Percentiles rank a stretch among this genome's conserved stretches.
phyloP scores from a whole-genome alignment of 2,329 filamentous ascomycete genomes.

The Pyrenophora teres region DNA sequence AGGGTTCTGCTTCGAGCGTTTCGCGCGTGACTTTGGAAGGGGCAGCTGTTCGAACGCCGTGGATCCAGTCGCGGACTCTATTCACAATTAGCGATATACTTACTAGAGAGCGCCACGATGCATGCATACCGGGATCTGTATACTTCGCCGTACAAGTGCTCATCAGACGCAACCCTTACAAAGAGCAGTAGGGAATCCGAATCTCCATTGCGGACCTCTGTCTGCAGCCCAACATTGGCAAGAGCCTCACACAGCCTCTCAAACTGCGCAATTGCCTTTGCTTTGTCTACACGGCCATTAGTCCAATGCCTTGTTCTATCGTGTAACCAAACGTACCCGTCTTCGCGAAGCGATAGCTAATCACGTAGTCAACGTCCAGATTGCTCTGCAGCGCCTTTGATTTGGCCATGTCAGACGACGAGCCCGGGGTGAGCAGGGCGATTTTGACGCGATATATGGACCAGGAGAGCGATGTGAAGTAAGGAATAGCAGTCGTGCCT shows the following conservation, averaged over 20 bases:
- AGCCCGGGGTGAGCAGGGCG: conserved; percentile 25
- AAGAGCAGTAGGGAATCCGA: conserved; percentile 80
- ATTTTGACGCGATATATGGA: conserved; percentile 26
- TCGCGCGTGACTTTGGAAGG: conserved; percentile 73
- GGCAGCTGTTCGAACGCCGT: conserved; percentile 78
- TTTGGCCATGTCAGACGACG: conserved; percentile 42
- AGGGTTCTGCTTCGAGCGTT: conserved; percentile 72
- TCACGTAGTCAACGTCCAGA: conserved; percentile 83
- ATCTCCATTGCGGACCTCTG: conserved; percentile 82
- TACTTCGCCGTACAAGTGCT: conserved; percentile 76
- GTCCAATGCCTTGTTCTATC: conserved; percentile 13
- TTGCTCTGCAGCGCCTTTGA: conserved; percentile 55
- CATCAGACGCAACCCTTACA: conserved; percentile 75
- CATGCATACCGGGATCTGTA: conserved; percentile 71
- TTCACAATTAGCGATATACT: neutral
- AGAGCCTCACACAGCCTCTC: conserved; percentile 77
- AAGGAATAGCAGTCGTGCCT: conserved; percentile 22
- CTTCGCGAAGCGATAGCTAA: conserved; percentile 74
- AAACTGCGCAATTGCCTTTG: conserved; percentile 74
- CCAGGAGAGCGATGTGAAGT: conserved; percentile 23
- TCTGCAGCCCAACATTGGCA: conserved; percentile 77
- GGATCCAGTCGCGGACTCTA: conserved; percentile 91
- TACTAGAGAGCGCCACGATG: neutral
- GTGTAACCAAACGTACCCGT: conserved; percentile 57
- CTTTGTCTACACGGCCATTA: conserved; percentile 59